Conservation (phyloP, 2,329 filamentous ascomycete species). For the Fusarium oligoseptatum region DNA sequence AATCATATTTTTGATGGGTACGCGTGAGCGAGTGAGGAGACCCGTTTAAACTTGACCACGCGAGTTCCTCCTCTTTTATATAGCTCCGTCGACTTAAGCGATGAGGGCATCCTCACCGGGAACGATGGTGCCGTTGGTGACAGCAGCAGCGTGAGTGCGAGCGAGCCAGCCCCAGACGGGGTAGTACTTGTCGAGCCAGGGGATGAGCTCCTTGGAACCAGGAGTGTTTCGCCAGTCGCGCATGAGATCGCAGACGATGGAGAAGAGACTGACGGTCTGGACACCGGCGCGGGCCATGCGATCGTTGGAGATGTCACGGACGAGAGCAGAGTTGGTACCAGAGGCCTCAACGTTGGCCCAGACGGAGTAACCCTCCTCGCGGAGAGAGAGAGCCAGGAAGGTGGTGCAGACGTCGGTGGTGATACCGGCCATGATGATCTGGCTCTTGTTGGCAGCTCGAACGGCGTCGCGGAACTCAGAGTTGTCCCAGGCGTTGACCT, state of each 20-base stretch:
- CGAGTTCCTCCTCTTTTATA: neutral
- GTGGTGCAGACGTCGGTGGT: slow-evolving; percentile 82
- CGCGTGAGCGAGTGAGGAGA: neutral
- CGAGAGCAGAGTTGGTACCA: slow-evolving; percentile 72
- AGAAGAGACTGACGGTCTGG: slow-evolving; percentile 72
- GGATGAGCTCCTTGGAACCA: slow-evolving; percentile 68
- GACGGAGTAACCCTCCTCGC: slow-evolving; percentile 78
- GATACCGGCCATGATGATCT: slow-evolving; percentile 80
- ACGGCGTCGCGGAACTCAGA: slow-evolving; percentile 75
- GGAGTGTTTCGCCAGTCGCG: slow-evolving; percentile 73
- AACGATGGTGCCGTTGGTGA: slow-evolving; percentile 70
- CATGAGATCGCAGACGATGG: slow-evolving; percentile 77
- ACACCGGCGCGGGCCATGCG: slow-evolving; percentile 77
- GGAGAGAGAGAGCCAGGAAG: slow-evolving; percentile 79
- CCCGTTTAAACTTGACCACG: neutral
- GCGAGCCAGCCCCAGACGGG: slow-evolving; percentile 76
- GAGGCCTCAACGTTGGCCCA: slow-evolving; percentile 80
- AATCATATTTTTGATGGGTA: neutral
- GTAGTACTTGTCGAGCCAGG: slow-evolving; percentile 74
- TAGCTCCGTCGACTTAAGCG: neutral
- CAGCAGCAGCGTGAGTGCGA: slow-evolving; percentile 70
- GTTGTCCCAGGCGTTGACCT: slow-evolving; percentile 85
- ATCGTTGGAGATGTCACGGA: slow-evolving; percentile 74
- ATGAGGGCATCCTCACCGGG: slow-evolving; percentile 63
- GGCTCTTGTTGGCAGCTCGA: slow-evolving; percentile 73